Evolutionary conservation across 768 basidiomycete genomes (phyloP).

Genomic region (Suillus sp.): DNA sequence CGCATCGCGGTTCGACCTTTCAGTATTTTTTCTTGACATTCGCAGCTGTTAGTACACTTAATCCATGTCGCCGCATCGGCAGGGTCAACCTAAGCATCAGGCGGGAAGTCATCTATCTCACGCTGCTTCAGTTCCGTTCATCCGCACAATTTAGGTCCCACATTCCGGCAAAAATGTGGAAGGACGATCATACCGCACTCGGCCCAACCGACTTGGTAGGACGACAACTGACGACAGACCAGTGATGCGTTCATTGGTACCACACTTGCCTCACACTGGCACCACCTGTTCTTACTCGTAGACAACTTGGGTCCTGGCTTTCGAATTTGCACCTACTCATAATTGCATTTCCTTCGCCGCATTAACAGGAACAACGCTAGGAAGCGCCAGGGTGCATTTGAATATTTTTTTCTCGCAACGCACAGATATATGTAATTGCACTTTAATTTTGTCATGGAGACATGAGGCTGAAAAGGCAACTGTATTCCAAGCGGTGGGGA

Average conservation of each 20-base stretch:
- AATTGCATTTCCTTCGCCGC: not conserved
- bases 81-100: not conserved
- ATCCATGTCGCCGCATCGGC: not conserved
- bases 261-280: not conserved
- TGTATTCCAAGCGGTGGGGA: constrained; percentile 1
- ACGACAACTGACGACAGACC: not conserved
- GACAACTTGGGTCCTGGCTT: not conserved
- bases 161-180: not conserved
- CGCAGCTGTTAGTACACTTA: not conserved
- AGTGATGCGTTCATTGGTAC: not conserved
- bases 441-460: constrained; percentile 7
- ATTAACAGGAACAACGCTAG: not conserved
- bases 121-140: not conserved
- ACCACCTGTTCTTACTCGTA: not conserved
- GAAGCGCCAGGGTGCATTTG: not conserved
- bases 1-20: not conserved
- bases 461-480: not conserved
- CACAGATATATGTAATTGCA: not conserved
- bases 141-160: not conserved
- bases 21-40: not conserved
- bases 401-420: not conserved
- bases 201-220: not conserved
- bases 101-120: constrained; percentile 1
- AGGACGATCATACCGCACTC: constrained; percentile 4
- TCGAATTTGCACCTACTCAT: not conserved